These are phyloP conservation scores for Camillea tinctor DNA, from an alignment of 2,329 filamentous ascomycete species.

Conservation along the genomic window DNA sequence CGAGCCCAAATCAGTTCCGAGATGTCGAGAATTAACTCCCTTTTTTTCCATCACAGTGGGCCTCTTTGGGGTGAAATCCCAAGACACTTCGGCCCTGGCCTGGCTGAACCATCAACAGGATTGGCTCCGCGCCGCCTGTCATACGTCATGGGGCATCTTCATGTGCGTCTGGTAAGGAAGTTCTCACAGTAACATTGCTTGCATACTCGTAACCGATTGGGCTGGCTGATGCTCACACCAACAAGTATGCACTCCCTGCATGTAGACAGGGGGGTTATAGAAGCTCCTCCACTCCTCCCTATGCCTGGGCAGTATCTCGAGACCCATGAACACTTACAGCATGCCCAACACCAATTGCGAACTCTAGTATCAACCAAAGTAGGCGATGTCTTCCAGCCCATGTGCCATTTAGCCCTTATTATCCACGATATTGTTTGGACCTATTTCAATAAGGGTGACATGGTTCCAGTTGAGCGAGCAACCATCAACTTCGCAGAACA, in stretches of 20 bases:
- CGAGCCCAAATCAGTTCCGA: too few species aligned
- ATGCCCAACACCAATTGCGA: constrained; percentile 1
- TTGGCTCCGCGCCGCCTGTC: constrained; percentile 20
- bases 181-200: background rate
- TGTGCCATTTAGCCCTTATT: constrained; percentile 17
- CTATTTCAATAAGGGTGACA: constrained; percentile 15
- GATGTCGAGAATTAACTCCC: constrained; percentile 2
- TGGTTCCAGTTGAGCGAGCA: constrained; percentile 17
- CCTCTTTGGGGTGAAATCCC: constrained; percentile 14
- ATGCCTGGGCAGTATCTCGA: constrained; percentile 17
- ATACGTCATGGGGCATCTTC: constrained; percentile 22
- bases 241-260: constrained; percentile 18
- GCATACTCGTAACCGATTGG: constrained; percentile 1
- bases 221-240: constrained; percentile 1
- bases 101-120: constrained; percentile 21
- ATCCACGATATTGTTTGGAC: constrained; percentile 17
- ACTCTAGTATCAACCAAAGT: constrained; percentile 7
- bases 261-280: constrained; percentile 17
- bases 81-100: constrained; percentile 12
- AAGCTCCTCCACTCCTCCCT: constrained; percentile 15
- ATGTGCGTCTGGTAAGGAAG: constrained; percentile 17
- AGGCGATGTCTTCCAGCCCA: constrained; percentile 10
- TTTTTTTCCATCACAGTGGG: background rate
- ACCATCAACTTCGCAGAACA: constrained; percentile 16
- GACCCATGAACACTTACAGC: constrained; percentile 5